phyloP scores from a whole-genome alignment of 495 filamentous ascomycete species.

The Apiosordaria backusii region DNA sequence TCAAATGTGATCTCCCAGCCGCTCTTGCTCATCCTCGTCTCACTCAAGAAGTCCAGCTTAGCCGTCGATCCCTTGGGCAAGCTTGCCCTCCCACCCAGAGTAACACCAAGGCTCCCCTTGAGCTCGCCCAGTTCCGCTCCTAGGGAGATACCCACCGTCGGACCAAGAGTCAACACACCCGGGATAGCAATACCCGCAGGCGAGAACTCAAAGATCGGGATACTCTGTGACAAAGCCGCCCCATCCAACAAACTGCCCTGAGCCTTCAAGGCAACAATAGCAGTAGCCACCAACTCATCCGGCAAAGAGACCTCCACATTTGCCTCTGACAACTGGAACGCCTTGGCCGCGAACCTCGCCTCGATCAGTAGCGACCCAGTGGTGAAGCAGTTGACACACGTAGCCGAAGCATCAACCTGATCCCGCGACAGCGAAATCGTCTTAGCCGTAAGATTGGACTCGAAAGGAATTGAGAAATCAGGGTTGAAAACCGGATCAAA shows the following conservation, averaged over 20 bases:
- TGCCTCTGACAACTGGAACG: conserved; percentile 13
- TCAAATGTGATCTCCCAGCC: conserved; percentile 20
- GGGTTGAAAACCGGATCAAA: conserved; percentile 6
- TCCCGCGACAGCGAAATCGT: conserved; percentile 11
- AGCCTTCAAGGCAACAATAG: conserved; percentile 12
- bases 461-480: conserved; percentile 18
- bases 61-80: conserved; percentile 15
- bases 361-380: conserved; percentile 16
- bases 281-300: conserved; percentile 12
- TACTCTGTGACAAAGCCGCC: conserved; percentile 9
- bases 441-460: conserved; percentile 11
- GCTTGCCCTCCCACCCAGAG: conserved; percentile 11
- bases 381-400: conserved; percentile 16
- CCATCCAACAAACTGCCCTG: conserved; percentile 12
- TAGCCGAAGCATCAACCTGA: conserved; percentile 2
- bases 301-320: conserved; percentile 14
- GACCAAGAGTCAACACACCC: conserved; percentile 20
- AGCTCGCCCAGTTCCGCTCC: conserved; percentile 17
- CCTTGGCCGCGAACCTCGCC: conserved; percentile 11
- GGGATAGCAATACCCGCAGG: conserved; percentile 22
- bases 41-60: conserved; percentile 18
- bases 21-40: conserved; percentile 4
- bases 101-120: conserved; percentile 7
- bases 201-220: conserved; percentile 18
- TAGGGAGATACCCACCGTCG: conserved; percentile 13